These are phyloP conservation scores for Nitzschia sp. DNA, from an alignment of 108 stramenopile species.

Conservation along the genomic window DNA sequence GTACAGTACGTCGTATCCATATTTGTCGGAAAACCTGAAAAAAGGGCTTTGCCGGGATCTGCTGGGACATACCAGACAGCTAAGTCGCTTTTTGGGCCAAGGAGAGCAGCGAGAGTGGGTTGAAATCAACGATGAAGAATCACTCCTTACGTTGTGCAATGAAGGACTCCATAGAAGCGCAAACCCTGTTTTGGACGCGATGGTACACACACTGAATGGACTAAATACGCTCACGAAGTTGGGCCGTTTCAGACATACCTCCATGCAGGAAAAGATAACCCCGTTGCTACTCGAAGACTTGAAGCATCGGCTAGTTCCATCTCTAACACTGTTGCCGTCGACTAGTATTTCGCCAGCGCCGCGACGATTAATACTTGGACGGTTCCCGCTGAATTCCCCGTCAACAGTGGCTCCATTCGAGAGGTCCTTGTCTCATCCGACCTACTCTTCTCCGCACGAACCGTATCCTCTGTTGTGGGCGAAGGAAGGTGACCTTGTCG, in stretches of 20 bases:
- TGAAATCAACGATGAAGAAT: slow-evolving; percentile 9
- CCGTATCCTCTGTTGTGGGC: slow-evolving; percentile 39
- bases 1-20: slow-evolving; percentile 17
- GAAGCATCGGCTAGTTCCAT: slow-evolving; percentile 19
- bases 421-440: not conserved
- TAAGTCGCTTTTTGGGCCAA: slow-evolving; percentile 41
- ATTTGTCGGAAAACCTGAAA: slow-evolving; percentile 21
- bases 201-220: slow-evolving; percentile 31
- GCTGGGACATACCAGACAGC: slow-evolving; percentile 1
- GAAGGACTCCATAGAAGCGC: slow-evolving; percentile 16
- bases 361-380: not conserved
- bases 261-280: slow-evolving; percentile 21
- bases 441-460: slow-evolving; percentile 8
- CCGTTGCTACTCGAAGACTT: slow-evolving; percentile 19
- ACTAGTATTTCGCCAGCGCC: not conserved
- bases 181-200: slow-evolving; percentile 8
- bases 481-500: slow-evolving; percentile 47
- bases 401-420: not conserved
- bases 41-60: slow-evolving; percentile 22
- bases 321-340: too few species aligned
- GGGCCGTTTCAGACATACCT: slow-evolving; percentile 34
- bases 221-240: slow-evolving; percentile 29
- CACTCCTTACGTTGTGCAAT: slow-evolving; percentile 25
- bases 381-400: not conserved
- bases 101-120: slow-evolving; percentile 40